Conservation (phyloP, 1,139 yeast genomes). For the Taphrina communis region DNA sequence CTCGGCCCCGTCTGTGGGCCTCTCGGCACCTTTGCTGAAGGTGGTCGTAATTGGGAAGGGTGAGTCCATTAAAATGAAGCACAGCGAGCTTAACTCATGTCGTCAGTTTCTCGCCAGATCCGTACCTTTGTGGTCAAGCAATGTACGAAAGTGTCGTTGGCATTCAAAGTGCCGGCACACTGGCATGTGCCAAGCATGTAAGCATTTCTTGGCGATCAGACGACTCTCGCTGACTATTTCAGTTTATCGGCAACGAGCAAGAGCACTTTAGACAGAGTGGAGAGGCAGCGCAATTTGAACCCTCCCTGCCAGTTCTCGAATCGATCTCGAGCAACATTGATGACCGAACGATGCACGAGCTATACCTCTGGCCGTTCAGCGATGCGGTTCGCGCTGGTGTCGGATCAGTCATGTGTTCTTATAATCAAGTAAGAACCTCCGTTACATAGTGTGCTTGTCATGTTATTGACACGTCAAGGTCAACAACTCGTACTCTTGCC, state of each 20-base stretch:
- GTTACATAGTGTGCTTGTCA: not conserved
- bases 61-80: not conserved
- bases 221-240: constrained; percentile 47
- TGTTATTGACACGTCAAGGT: constrained; percentile 48
- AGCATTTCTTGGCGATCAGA: constrained; percentile 49
- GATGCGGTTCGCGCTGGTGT: constrained; percentile 67
- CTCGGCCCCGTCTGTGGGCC: constrained; percentile 69
- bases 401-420: constrained; percentile 68
- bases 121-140: constrained; percentile 65
- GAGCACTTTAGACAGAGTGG: constrained; percentile 67
- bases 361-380: constrained; percentile 71
- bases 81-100: not conserved
- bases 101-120: constrained; percentile 62
- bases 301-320: constrained; percentile 27
- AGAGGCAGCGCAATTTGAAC: constrained; percentile 57
- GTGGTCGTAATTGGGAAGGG: constrained; percentile 72
- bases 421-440: constrained; percentile 53
- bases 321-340: constrained; percentile 58
- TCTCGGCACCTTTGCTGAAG: constrained; percentile 66
- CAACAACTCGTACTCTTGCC: constrained; percentile 66
- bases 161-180: constrained; percentile 63
- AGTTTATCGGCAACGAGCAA: constrained; percentile 67
- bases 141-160: constrained; percentile 64
- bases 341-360: constrained; percentile 68
- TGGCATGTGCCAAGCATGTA: constrained; percentile 63